Percentiles rank a stretch among this genome's conserved stretches.
Conservation (phyloP, 768 basidiomycete genomes). For the Podaxis pistillaris region DNA sequence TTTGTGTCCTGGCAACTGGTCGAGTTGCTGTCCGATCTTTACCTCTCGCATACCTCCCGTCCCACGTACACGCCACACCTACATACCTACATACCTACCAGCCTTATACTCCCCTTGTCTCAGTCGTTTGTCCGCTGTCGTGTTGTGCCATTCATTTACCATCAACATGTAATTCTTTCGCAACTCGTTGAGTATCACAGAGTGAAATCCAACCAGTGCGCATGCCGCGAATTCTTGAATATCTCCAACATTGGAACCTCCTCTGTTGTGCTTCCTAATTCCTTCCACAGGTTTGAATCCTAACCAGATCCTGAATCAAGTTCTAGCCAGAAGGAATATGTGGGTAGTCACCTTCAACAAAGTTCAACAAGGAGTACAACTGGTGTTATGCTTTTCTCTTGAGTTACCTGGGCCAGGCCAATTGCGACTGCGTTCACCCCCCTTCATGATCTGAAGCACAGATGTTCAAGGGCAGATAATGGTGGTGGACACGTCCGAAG, state of each 20-base stretch:
- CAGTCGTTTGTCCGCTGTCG: not conserved
- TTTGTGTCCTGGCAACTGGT: not conserved
- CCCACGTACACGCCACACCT: not conserved
- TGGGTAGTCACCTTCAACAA: not conserved
- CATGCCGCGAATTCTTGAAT: not conserved
- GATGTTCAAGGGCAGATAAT: not conserved
- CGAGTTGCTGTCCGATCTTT: not conserved
- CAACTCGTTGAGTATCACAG: not conserved
- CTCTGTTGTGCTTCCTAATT: not conserved
- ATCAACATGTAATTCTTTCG: not conserved
- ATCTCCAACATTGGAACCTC: not conserved
- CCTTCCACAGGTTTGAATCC: not conserved
- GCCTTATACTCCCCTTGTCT: not conserved
- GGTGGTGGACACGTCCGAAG: not conserved
- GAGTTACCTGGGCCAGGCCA: not conserved
- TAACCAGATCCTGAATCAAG: not conserved
- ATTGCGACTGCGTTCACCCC: not conserved
- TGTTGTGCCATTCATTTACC: not conserved
- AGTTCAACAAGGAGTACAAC: not conserved
- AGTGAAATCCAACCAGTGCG: not conserved
- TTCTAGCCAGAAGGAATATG: not conserved
- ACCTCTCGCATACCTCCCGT: not conserved
- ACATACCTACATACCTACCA: not conserved
- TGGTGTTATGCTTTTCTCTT: not conserved
- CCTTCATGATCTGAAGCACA: not conserved